Percentiles rank a stretch among this genome's conserved stretches.
Evolutionary conservation across 192 early-diverging fungal genomes (phyloP).

Genomic region (Endogone sp.): DNA sequence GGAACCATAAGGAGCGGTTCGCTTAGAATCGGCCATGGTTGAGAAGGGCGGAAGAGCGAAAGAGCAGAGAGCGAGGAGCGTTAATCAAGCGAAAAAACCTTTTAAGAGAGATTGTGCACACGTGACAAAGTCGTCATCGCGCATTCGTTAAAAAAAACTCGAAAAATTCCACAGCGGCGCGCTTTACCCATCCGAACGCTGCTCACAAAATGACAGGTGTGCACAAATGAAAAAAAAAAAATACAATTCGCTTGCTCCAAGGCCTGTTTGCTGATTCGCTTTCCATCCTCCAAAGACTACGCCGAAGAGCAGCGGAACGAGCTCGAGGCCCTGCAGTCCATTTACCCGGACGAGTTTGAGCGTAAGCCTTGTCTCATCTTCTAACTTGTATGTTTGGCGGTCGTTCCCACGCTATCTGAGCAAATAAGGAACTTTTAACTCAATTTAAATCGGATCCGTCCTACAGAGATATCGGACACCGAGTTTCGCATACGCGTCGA

Average conservation of each 20-base stretch:
- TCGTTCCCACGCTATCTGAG: background rate
- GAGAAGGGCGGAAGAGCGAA: background rate
- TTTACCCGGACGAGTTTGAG: conserved; percentile 75
- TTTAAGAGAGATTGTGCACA: too few species aligned
- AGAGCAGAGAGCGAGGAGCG: too few species aligned
- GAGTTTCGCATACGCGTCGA: conserved; percentile 57
- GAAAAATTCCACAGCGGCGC: too few species aligned
- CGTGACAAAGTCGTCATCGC: too few species aligned
- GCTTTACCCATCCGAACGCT: too few species aligned
- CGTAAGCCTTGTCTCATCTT: conserved; percentile 24
- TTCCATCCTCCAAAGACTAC: conserved; percentile 53
- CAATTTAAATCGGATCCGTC: too few species aligned
- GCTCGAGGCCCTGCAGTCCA: conserved; percentile 75
- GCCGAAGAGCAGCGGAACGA: conserved; percentile 77
- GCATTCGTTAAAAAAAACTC: too few species aligned
- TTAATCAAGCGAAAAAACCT: too few species aligned
- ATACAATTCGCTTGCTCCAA: conserved; percentile 10
- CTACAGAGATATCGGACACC: conserved; percentile 25
- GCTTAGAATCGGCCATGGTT: background rate
- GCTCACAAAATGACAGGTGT: too few species aligned
- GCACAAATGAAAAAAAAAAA: too few species aligned
- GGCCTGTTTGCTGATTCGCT: too few species aligned
- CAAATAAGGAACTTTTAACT: too few species aligned
- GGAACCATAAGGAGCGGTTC: conserved; percentile 19
- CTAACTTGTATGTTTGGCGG: background rate